Evolutionary conservation across 1,139 yeast genomes (phyloP).

Genomic region (Geotrichum aggregatum): DNA sequence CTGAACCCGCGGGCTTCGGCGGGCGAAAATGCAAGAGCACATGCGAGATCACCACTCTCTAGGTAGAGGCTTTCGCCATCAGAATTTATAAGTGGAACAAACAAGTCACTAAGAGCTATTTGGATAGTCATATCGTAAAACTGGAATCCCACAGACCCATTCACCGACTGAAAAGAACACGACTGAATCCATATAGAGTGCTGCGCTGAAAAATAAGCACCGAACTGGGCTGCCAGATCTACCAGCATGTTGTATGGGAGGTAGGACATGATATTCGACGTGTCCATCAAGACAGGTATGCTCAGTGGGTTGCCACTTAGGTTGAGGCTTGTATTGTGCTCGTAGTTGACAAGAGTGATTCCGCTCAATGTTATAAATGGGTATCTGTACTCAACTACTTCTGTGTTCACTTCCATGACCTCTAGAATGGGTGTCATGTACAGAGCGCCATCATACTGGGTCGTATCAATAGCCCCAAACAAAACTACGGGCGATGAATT

Average conservation of each 20-base stretch:
- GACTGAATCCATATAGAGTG: constrained; percentile 61
- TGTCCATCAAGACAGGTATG: constrained; percentile 59
- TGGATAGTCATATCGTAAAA: constrained; percentile 52
- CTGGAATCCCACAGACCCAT: constrained; percentile 54
- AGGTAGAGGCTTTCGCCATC: constrained; percentile 44
- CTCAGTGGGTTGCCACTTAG: constrained; percentile 10
- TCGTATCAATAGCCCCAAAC: constrained; percentile 29
- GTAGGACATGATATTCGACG: constrained; percentile 50
- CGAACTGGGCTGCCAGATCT: constrained; percentile 66
- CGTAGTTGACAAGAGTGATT: constrained; percentile 45
- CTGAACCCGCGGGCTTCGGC: constrained; percentile 50
- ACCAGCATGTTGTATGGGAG: constrained; percentile 60
- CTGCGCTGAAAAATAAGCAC: constrained; percentile 58
- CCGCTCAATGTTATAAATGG: constrained; percentile 60
- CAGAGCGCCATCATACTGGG: constrained; percentile 24
- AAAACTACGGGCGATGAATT: constrained; percentile 22
- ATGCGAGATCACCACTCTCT: constrained; percentile 51
- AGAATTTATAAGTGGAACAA: constrained; percentile 42
- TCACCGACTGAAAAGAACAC: constrained; percentile 50
- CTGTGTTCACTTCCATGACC: constrained; percentile 17
- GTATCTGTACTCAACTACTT: constrained; percentile 33
- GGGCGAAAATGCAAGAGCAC: constrained; percentile 56
- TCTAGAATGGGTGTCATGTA: constrained; percentile 26
- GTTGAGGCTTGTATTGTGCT: constrained; percentile 27
- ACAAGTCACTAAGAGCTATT: constrained; percentile 52